Percentiles rank a stretch among this genome's conserved stretches.
Conservation (phyloP, 306 rosid species). For the Rosa chinensis region DNA sequence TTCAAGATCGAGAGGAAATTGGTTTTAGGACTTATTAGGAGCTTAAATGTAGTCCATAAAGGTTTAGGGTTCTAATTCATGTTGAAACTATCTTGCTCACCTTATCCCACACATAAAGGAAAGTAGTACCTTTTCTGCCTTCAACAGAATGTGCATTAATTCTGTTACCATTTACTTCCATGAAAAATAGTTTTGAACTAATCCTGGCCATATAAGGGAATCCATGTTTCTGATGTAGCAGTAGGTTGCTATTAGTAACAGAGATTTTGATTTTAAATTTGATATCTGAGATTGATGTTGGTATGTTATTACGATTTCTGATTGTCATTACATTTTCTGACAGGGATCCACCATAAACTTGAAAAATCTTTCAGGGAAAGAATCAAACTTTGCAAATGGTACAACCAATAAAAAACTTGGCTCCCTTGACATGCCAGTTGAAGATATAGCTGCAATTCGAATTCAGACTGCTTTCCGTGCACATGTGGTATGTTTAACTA, state of each 20-base stretch:
- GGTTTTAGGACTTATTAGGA: conserved; percentile 8
- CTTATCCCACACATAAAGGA: background rate
- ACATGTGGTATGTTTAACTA: conserved; percentile 48
- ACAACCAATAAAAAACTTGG: conserved; percentile 36
- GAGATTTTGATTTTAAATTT: background rate
- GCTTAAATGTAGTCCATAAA: conserved; percentile 1
- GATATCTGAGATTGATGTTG: conserved; percentile 16
- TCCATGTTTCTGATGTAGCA: conserved; percentile 15
- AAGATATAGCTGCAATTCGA: conserved; percentile 74
- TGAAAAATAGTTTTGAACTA: background rate
- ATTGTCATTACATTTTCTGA: conserved; percentile 21
- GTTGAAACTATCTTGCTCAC: background rate
- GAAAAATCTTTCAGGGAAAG: conserved; percentile 43
- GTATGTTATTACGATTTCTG: conserved; percentile 23
- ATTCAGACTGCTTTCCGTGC: conserved; percentile 94
- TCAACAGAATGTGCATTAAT: background rate
- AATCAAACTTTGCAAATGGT: conserved; percentile 39
- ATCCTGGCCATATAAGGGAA: background rate
- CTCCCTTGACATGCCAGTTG: conserved; percentile 48
- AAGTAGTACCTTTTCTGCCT: background rate
- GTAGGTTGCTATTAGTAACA: background rate
- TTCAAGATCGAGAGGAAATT: conserved; percentile 5
- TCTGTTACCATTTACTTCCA: background rate
- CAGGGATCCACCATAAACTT: conserved; percentile 49
- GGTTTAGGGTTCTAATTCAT: conserved; percentile 2